Conservation (phyloP, 495 filamentous ascomycete species). For the Viridothelium virens region DNA sequence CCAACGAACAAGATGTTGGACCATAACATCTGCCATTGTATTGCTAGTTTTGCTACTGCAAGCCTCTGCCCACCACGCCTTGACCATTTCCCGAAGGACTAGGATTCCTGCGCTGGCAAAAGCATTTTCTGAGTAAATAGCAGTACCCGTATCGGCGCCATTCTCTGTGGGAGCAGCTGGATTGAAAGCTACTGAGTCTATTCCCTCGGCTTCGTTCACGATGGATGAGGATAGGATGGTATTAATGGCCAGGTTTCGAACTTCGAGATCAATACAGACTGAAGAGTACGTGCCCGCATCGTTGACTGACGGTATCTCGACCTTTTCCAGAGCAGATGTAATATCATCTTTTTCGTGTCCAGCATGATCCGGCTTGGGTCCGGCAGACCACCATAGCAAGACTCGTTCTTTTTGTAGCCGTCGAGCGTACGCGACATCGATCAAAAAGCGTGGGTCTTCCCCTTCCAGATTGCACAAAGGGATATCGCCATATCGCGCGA, state of each 20-base stretch:
- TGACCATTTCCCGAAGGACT: slow-evolving; percentile 96
- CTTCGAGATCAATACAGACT: slow-evolving; percentile 90
- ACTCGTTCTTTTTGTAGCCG: slow-evolving; percentile 87
- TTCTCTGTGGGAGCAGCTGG: slow-evolving; percentile 62
- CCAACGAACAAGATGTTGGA: slow-evolving; percentile 95
- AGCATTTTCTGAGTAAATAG: slow-evolving; percentile 79
- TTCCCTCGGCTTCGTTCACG: slow-evolving; percentile 92
- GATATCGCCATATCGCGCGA: slow-evolving; percentile 87
- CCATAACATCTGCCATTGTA: slow-evolving; percentile 90
- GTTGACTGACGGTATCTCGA: slow-evolving; percentile 90
- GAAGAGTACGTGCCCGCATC: slow-evolving; percentile 87
- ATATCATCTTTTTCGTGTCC: slow-evolving; percentile 94
- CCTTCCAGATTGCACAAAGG: slow-evolving; percentile 91
- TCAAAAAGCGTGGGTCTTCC: slow-evolving; percentile 87
- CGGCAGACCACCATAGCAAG: slow-evolving; percentile 94
- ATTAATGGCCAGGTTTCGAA: slow-evolving; percentile 94
- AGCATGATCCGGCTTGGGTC: slow-evolving; percentile 83
- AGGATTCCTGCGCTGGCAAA: slow-evolving; percentile 85
- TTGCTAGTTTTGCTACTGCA: slow-evolving; percentile 63
- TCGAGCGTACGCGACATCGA: slow-evolving; percentile 90
- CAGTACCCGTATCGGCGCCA: slow-evolving; percentile 51
- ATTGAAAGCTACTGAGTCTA: slow-evolving; percentile 70
- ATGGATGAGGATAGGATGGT: slow-evolving; percentile 93
- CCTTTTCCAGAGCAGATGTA: slow-evolving; percentile 70
- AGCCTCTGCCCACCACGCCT: slow-evolving; percentile 94